These are phyloP conservation scores for Botryosphaeria dothidea DNA, from an alignment of 2,329 filamentous ascomycete genomes.

Conservation along the genomic window DNA sequence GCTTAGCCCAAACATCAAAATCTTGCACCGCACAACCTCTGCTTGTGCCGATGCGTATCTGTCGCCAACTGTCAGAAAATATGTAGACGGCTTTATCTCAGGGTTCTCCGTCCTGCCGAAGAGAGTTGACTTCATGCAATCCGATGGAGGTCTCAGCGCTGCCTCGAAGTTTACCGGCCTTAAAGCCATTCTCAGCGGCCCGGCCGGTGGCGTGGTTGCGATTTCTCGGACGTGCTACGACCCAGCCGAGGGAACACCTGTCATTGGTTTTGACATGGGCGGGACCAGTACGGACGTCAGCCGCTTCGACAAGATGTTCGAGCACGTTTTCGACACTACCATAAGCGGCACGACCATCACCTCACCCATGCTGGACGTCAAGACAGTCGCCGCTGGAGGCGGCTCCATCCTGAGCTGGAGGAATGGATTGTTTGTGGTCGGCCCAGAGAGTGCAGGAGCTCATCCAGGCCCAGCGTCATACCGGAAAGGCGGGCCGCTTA, in stretches of 20 bases:
- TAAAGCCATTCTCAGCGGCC: conserved; percentile 33
- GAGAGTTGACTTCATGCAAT: conserved; percentile 38
- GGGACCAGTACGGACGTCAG: conserved; percentile 36
- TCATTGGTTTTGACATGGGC: conserved; percentile 35
- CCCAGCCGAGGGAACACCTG: conserved; percentile 24
- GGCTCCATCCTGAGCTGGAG: conserved; percentile 83
- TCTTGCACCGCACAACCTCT: conserved; percentile 27
- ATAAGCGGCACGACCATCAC: conserved; percentile 34
- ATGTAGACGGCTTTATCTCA: conserved; percentile 27
- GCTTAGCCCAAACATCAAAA: conserved; percentile 28
- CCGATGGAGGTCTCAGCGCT: conserved; percentile 33
- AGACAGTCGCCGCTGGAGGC: conserved; percentile 54
- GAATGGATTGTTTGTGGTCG: conserved; percentile 87
- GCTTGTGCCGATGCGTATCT: conserved; percentile 33
- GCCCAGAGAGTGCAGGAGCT: conserved; percentile 62
- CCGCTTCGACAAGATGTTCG: conserved; percentile 33
- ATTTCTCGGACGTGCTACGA: conserved; percentile 35
- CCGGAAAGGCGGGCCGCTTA: conserved; percentile 37
- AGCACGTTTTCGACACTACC: conserved; percentile 34
- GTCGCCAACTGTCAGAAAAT: conserved; percentile 27
- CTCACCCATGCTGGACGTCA: conserved; percentile 34
- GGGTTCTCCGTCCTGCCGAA: conserved; percentile 28
- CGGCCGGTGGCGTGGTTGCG: conserved; percentile 39
- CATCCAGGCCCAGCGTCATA: conserved; percentile 38
- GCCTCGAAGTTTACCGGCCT: conserved; percentile 32